A percentile compares a stretch with the other conserved stretches of the same genome.
Evolutionary conservation across 2,329 filamentous ascomycete species (phyloP).

Genomic region (Fusarium sp.): DNA sequence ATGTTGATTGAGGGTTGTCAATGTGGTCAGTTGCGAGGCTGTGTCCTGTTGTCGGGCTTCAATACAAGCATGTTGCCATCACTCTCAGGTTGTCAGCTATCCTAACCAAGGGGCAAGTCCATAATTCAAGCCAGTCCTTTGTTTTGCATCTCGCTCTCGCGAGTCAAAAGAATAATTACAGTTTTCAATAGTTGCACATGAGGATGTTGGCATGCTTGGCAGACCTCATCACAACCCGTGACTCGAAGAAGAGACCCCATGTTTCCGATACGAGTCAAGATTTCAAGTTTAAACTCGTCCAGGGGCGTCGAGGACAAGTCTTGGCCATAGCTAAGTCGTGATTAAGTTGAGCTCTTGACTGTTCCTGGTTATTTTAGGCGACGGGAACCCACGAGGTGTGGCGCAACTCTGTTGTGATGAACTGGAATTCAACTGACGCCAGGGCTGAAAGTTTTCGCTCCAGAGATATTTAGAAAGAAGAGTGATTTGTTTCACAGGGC

Average conservation of each 20-base stretch:
- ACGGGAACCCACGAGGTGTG: not conserved
- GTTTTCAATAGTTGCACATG: not conserved
- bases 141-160: not conserved
- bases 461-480: not conserved
- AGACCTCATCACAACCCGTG: not conserved
- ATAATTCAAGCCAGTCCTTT: too few species aligned
- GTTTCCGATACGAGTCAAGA: not conserved
- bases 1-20: not conserved
- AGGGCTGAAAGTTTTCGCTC: not conserved
- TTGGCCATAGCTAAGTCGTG: not conserved
- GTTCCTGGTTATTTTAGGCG: not conserved
- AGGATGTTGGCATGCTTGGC: not conserved
- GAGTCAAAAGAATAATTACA: not conserved
- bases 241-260: not conserved
- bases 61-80: not conserved
- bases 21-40: not conserved
- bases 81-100: not conserved
- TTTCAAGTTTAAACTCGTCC: not conserved
- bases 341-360: not conserved
- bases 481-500: not conserved
- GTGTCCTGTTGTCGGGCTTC: not conserved
- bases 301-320: not conserved
- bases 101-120: not conserved
- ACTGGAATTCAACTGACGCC: not conserved
- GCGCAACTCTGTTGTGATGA: not conserved